Base-by-base conservation (phyloP, 129 eudicot species). In the Flaveria bidentis region DNA sequence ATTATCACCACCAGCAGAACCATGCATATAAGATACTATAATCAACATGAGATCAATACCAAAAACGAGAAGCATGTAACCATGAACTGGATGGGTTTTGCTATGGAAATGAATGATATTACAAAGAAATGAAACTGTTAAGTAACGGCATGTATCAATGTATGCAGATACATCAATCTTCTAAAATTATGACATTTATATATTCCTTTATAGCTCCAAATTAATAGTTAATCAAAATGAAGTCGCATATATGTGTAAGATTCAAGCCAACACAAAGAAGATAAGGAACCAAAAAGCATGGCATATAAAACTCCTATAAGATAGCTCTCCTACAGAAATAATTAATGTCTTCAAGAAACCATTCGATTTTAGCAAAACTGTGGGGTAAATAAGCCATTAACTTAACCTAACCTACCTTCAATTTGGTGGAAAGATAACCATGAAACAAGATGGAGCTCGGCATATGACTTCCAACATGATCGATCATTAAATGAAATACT, bases 21-120 rank as follows among this genome's bases (percentile, higher is more conserved):
- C n/a, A 30, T n/a, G 18, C 3, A 25, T 14, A 61, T 8, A 61
- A 12, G 18, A 13, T 25, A 2, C 11, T n/a, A 58, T 11, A 58
- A 10, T 23, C n/a, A 72, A 30, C 17, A 4, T 9, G 17, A 28
- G n/a, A 72, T 11, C 0, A 39, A 72, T 2, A 44, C 44, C 67
- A 50, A 50, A 55, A 22, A 57, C 50, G 20, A 57, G 7, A 73
- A 73, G 28, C 67, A 73, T 39, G 22, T 72, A 56, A 56, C 52
- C 67, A 45, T 36, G 41, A n/a, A 53, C 17, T 17, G 2, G 6
- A 20, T 2, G 9, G 11, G 22, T 15, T 33, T 25, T 33, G 66
- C 33, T 53, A 72, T 52, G 12, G 41, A 45, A 52, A 33, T 5
- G 11, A 33, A 72, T 18, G 51, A 53, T 15, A n/a, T 16, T n/a